Evolutionary conservation across 1,284 basidiomycete genomes (phyloP).

Genomic region (Naganishia cerealis): DNA sequence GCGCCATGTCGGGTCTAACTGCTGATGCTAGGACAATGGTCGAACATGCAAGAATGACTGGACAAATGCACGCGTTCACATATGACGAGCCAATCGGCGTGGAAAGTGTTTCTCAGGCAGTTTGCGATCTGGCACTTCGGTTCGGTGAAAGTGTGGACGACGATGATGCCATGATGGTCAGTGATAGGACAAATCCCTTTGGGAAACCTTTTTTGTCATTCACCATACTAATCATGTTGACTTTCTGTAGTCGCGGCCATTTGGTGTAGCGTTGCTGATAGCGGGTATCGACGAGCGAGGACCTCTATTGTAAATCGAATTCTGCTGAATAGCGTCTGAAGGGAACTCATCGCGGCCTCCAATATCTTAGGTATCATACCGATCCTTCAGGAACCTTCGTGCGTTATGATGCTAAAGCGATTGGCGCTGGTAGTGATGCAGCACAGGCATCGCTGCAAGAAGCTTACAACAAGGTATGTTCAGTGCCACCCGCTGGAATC

Average conservation of each 20-base stretch:
- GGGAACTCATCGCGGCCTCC: neutral
- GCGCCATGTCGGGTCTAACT: conserved; percentile 96
- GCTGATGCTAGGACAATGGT: conserved; percentile 99
- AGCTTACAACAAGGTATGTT: conserved; percentile 86
- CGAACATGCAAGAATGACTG: conserved; percentile 97
- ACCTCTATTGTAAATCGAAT: conserved; percentile 74
- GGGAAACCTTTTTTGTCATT: neutral
- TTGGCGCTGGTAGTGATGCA: conserved; percentile 95
- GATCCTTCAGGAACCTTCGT: conserved; percentile 99
- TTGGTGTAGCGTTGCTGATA: conserved; percentile 95
- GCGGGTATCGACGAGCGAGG: conserved; percentile 95
- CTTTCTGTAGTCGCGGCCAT: conserved; percentile 79
- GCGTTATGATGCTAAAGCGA: conserved; percentile 96
- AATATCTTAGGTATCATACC: conserved; percentile 76
- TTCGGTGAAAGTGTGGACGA: conserved; percentile 99
- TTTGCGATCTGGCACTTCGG: conserved; percentile 93
- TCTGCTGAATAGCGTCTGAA: neutral
- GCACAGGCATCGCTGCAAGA: conserved; percentile 96
- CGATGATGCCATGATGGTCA: conserved; percentile 93
- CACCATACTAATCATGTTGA: neutral
- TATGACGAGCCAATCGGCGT: conserved; percentile 97
- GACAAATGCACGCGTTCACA: conserved; percentile 92
- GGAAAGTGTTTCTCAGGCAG: conserved; percentile 94
- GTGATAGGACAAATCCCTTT: conserved; percentile 37
- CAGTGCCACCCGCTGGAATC: neutral